Percentiles rank a stretch among this genome's conserved stretches.
phyloP scores from a whole-genome alignment of 2,329 filamentous ascomycete species.

The Sporothrix euskadiensis region DNA sequence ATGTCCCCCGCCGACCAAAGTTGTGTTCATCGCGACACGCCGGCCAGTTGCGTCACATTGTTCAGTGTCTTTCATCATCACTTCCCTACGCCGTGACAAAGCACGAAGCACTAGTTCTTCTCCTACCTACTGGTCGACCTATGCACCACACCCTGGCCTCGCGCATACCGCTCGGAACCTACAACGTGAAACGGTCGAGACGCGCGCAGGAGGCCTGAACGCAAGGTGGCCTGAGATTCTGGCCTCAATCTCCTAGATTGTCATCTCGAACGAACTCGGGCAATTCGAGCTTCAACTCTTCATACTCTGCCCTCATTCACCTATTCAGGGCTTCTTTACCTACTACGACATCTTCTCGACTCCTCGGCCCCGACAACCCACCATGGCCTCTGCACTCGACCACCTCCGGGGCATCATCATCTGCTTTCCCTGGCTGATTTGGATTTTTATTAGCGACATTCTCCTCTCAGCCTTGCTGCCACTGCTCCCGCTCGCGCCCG shows the following conservation, averaged over 20 bases:
- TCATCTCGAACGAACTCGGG: neutral
- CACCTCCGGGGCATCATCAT: constrained; percentile 47
- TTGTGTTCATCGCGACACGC: neutral
- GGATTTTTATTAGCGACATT: constrained; percentile 54
- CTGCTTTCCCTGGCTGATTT: constrained; percentile 54
- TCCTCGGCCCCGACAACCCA: neutral
- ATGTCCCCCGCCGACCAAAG: neutral
- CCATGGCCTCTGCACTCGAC: neutral
- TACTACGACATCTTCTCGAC: neutral
- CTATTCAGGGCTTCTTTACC: neutral
- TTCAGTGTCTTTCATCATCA: neutral
- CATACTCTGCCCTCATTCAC: neutral
- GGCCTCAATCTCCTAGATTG: neutral
- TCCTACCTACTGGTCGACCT: neutral
- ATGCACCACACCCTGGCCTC: neutral
- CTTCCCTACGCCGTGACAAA: neutral
- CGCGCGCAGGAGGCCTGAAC: constrained; percentile 4
- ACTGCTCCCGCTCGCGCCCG: constrained; percentile 50
- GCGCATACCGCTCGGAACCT: neutral
- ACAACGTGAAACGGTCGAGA: neutral
- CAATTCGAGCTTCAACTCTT: neutral
- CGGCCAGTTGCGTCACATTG: neutral
- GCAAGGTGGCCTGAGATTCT: neutral
- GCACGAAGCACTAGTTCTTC: neutral
- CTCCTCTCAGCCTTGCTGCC: constrained; percentile 52